Percentiles rank a stretch among this genome's conserved stretches.
Evolutionary conservation across 208 protist species (phyloP).

Genomic region (Trypanosoma avium): DNA sequence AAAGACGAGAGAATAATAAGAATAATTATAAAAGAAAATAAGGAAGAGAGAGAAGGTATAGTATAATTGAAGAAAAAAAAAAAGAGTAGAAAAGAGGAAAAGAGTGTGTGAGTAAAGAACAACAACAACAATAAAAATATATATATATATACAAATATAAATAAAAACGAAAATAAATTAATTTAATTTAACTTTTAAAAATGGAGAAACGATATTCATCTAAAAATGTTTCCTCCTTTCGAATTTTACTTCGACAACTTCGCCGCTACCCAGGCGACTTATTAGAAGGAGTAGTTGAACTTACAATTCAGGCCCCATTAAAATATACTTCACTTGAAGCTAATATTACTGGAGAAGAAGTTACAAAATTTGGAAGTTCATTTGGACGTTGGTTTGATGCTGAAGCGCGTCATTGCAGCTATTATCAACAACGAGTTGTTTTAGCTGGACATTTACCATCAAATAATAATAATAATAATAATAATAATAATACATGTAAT

Average conservation of each 20-base stretch:
- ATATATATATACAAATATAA: slow-evolving; percentile 12
- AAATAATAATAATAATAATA: neutral
- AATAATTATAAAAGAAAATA: too few species aligned
- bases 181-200: too few species aligned
- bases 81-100: too few species aligned
- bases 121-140: slow-evolving; percentile 3
- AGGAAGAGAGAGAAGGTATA: too few species aligned
- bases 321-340: slow-evolving; percentile 42
- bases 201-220: slow-evolving; percentile 8
- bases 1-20: too few species aligned
- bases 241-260: slow-evolving; percentile 31
- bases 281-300: slow-evolving; percentile 49
- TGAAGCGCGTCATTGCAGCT: slow-evolving; percentile 40
- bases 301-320: slow-evolving; percentile 33
- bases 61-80: too few species aligned
- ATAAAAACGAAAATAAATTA: too few species aligned
- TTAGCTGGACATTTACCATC: slow-evolving; percentile 17
- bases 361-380: slow-evolving; percentile 29
- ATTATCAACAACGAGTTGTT: slow-evolving; percentile 56
- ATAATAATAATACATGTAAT: neutral
- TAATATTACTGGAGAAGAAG: slow-evolving; percentile 37
- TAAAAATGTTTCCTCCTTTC: slow-evolving; percentile 25
- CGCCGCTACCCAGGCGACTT: slow-evolving; percentile 50
- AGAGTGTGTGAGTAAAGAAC: too few species aligned
- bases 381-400: slow-evolving; percentile 31